Base-by-base conservation (phyloP, 1,139 yeast genomes). In the Maudiozyma humilis region DNA sequence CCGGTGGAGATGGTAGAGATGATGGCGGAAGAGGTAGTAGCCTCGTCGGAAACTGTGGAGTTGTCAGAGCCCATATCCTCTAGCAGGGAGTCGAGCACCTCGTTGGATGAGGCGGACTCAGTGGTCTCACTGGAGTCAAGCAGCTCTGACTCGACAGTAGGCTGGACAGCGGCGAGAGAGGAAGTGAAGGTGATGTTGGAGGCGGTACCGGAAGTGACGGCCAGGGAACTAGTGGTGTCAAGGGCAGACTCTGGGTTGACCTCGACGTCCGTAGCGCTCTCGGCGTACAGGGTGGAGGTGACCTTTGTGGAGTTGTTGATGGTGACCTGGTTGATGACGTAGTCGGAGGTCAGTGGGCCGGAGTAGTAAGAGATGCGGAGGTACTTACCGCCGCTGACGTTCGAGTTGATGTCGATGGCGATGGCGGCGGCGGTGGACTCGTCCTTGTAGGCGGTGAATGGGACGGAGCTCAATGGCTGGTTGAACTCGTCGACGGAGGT, bases 321-420 rank as follows among this genome's bases (percentile, higher is more conserved):
- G 16, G 36, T 31, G n/a, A 44, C 49, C 17, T 41, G 17, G 32
- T 45, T 46, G 15, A 36, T 39, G 12, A 43, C 18, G 16, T 29
- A 47, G 20, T 42, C 35, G 13, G 23, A 15, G 12, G 38, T 18
- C 18, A 52, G 40, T 14, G 47, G 39, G 5, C 51, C 38, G n/a
- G 59, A 49, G 35, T 30, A 52, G 42, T 56, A 59, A 3, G 45
- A 47, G 29, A 59, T 48, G 38, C 62, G 59, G 16, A 60, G 38
- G 34, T 49, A 55, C 36, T 51, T 48, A 32, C 63, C 62, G 27
- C 62, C 63, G 35, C 56, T 54, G 31, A 60, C 41, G 14, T 46
- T 52, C 4, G 60, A 47, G 30, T 46, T 43, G 32, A 60, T 47
- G 6, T 14, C 47, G 39, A 35, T 50, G 43, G 10, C 40, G 42